These are phyloP conservation scores for Pythium rhizo-oryzae DNA, from an alignment of 352 stramenopile species.

Conservation along the genomic window DNA sequence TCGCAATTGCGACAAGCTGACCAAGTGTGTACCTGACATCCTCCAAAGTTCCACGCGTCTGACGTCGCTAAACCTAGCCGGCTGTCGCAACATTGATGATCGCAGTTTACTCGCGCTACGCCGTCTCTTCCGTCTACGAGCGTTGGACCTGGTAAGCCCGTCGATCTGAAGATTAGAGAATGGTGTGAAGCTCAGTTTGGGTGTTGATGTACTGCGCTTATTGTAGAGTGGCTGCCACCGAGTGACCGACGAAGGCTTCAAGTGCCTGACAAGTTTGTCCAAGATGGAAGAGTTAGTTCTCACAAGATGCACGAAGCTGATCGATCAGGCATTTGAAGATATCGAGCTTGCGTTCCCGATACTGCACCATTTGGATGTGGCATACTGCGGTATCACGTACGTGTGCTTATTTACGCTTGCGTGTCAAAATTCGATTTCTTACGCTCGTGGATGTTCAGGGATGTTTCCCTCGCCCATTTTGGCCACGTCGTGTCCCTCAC, in stretches of 20 bases:
- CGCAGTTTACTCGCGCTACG: conserved; percentile 47
- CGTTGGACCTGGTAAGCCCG: conserved; percentile 51
- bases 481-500: conserved; percentile 25
- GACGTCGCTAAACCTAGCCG: conserved; percentile 55
- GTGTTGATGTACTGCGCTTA: not conserved
- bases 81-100: conserved; percentile 65
- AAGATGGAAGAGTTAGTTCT: conserved; percentile 57
- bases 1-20: conserved; percentile 46
- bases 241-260: conserved; percentile 59
- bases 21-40: conserved; percentile 48
- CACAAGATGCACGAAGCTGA: conserved; percentile 58
- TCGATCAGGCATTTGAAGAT: conserved; percentile 45
- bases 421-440: not conserved
- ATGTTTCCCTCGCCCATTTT: conserved; percentile 31
- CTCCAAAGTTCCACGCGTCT: conserved; percentile 63
- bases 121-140: conserved; percentile 40
- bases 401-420: conserved; percentile 1
- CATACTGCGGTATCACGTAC: conserved; percentile 45
- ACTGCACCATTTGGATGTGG: conserved; percentile 55
- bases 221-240: conserved; percentile 52
- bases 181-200: not conserved
- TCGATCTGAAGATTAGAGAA: not conserved
- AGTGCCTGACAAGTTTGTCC: conserved; percentile 44
- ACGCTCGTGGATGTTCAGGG: conserved; percentile 18
- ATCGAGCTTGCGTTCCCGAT: conserved; percentile 43